These are phyloP conservation scores for Pythium folliculosum DNA, from an alignment of 352 stramenopile species.

Conservation along the genomic window DNA sequence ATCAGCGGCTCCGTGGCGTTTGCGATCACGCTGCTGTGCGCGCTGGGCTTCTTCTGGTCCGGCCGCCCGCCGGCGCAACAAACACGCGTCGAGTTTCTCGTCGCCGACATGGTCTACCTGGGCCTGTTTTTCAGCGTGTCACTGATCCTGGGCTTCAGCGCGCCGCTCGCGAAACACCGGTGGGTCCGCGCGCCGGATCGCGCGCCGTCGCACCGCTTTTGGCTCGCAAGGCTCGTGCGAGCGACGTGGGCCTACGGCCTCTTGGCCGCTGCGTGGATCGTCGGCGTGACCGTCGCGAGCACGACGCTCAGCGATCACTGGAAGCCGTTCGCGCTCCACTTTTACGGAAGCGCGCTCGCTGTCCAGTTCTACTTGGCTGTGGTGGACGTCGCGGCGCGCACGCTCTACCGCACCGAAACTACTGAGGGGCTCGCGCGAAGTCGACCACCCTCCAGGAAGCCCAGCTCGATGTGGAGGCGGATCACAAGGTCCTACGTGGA, in stretches of 20 bases:
- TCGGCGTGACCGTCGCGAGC: constrained; percentile 5
- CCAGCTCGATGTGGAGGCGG: constrained; percentile 1
- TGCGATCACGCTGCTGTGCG: constrained; percentile 6
- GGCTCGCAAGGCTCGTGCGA: constrained; percentile 6
- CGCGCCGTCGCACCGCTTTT: constrained; percentile 3
- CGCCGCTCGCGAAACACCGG: constrained; percentile 1
- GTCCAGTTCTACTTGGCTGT: constrained; percentile 13
- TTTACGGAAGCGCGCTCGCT: constrained; percentile 11
- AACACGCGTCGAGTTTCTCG: constrained; percentile 15
- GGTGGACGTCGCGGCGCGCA: constrained; percentile 3
- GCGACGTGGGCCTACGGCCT: background rate
- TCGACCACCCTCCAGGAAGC: background rate
- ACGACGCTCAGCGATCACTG: background rate
- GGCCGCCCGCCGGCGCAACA: constrained; percentile 13
- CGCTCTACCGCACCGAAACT: constrained; percentile 17
- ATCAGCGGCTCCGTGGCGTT: constrained; percentile 12
- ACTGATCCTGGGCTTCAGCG: background rate
- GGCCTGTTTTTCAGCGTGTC: background rate
- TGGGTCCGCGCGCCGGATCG: background rate
- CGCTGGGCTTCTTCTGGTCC: constrained; percentile 14
- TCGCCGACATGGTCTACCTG: constrained; percentile 8
- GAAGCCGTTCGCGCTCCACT: constrained; percentile 13
- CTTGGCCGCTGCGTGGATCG: background rate
- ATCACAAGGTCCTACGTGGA: background rate
- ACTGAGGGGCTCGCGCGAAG: constrained; percentile 10